These are phyloP conservation scores for Pythium pyrilobum DNA, from an alignment of 352 stramenopile genomes.

Conservation along the genomic window DNA sequence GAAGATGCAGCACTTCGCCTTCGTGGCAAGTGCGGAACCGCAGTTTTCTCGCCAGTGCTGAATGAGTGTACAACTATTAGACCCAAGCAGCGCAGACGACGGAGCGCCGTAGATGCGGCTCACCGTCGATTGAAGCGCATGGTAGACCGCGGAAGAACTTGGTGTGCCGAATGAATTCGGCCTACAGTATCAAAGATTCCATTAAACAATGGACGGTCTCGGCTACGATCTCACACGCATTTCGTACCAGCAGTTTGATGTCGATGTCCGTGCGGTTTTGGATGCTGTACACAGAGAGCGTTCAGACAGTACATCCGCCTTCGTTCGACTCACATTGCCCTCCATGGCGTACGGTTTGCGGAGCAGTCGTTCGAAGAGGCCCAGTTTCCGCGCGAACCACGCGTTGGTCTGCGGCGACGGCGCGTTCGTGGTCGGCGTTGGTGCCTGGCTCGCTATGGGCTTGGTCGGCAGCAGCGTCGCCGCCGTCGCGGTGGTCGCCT, in stretches of 20 bases:
- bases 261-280: slow-evolving; percentile 39
- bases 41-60: slow-evolving; percentile 28
- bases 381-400: slow-evolving; percentile 22
- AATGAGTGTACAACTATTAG: not conserved
- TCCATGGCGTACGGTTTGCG: slow-evolving; percentile 23
- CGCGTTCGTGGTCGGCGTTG: not conserved
- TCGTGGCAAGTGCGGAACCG: slow-evolving; percentile 34
- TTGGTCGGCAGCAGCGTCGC: slow-evolving; percentile 2
- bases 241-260: slow-evolving; percentile 38
- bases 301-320: no score
- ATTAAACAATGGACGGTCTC: not conserved
- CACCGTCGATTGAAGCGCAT: slow-evolving; percentile 39
- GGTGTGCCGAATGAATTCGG: slow-evolving; percentile 28
- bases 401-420: slow-evolving; percentile 1
- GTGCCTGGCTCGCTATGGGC: not conserved
- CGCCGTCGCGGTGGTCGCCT: not conserved
- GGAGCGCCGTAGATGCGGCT: no score
- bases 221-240: not conserved
- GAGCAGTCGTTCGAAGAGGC: slow-evolving; percentile 24
- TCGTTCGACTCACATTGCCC: not conserved
- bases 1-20: slow-evolving; percentile 36
- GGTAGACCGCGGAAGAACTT: slow-evolving; percentile 29
- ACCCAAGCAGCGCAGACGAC: not conserved
- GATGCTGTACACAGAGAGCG: slow-evolving; percentile 25
- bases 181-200: slow-evolving; percentile 7